Conservation (phyloP, 2,329 filamentous ascomycete genomes). For the Sporothrix pseudoabietina region DNA sequence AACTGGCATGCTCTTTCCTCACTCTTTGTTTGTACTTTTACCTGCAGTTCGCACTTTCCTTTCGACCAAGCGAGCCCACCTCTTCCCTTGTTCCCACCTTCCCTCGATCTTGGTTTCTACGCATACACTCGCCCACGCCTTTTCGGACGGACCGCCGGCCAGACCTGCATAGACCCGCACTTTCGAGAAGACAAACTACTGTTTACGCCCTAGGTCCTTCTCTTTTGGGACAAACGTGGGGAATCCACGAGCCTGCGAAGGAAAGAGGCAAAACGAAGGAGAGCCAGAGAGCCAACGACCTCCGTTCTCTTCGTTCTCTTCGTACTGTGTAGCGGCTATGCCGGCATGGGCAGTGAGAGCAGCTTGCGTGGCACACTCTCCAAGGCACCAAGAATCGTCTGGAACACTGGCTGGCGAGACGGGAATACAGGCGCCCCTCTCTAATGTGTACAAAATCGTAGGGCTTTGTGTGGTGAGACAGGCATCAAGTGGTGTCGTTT, state of each 20-base stretch:
- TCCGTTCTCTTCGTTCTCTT: background rate
- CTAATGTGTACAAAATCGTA: background rate
- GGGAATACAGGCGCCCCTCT: too few relatives aligned
- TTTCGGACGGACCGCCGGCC: constrained; percentile 19
- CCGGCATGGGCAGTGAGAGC: background rate
- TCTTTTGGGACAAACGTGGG: constrained; percentile 25
- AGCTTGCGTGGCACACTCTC: background rate
- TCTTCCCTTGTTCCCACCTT: background rate
- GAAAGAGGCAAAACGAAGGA: constrained; percentile 5
- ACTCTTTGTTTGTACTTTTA: background rate
- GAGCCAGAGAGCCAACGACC: background rate
- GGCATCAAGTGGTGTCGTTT: background rate
- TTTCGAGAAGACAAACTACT: background rate
- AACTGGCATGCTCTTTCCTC: background rate
- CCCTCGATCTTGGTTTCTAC: background rate
- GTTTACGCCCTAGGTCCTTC: constrained; percentile 20
- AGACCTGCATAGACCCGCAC: constrained; percentile 7
- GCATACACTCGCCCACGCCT: background rate
- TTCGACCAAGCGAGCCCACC: background rate
- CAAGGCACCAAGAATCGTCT: too few relatives aligned
- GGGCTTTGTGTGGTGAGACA: constrained; percentile 6
- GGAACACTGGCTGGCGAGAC: too few relatives aligned
- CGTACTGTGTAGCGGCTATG: constrained; percentile 16
- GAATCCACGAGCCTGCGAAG: background rate
- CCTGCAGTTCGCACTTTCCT: background rate